A percentile compares a stretch with the other conserved stretches of the same genome.
Evolutionary conservation across 176 grass and related monocot species (phyloP).

Genomic region (Raddia guianensis): DNA sequence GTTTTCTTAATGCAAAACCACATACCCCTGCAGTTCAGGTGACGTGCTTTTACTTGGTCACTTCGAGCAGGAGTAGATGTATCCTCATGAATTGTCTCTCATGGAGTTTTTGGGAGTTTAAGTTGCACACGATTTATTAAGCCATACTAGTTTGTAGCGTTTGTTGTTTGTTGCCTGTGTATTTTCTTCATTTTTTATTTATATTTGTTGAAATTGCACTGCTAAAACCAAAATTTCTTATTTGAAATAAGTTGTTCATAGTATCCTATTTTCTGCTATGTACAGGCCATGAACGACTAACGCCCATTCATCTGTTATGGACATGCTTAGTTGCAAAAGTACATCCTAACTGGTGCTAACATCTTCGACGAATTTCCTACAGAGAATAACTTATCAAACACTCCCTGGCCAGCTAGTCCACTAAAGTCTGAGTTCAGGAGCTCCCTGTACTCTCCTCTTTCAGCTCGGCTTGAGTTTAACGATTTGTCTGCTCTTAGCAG

Average conservation of each 20-base stretch:
- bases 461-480: constrained; percentile 62
- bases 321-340: constrained; percentile 75
- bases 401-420: constrained; percentile 47
- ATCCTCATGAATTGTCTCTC: no score
- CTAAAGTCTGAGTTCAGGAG: constrained; percentile 62
- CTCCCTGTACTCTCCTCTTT: constrained; percentile 72
- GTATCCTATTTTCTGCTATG: constrained; percentile 46
- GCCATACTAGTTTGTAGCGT: no score
- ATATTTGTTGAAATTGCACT: no score
- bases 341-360: constrained; percentile 58
- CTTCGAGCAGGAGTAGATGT: no score
- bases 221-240: no score
- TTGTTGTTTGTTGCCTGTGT: no score
- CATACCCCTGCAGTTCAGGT: no score
- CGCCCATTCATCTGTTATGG: constrained; percentile 71
- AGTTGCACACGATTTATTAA: no score
- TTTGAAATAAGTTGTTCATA: constrained; percentile 34
- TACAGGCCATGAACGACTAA: constrained; percentile 63
- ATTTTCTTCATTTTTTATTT: no score
- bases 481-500: constrained; percentile 66
- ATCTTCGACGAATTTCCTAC: constrained; percentile 50
- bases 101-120: no score
- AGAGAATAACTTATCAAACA: constrained; percentile 48
- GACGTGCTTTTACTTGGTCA: no score
- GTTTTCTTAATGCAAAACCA: no score